phyloP scores from a whole-genome alignment of 139 green algal genomes.

The Yamagishiella unicocca region DNA sequence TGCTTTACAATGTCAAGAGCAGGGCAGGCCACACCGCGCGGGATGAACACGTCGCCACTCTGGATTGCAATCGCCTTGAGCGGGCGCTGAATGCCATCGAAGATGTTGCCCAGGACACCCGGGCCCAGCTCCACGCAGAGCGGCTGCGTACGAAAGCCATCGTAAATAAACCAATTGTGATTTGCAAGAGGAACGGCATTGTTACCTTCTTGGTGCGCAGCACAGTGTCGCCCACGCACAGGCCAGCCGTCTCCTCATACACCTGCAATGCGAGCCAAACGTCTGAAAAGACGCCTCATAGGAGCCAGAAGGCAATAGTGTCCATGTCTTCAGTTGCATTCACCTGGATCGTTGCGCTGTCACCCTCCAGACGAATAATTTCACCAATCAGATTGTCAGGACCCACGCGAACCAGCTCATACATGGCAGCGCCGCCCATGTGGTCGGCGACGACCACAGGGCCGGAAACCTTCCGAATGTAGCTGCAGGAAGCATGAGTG shows the following conservation, averaged over 20 bases:
- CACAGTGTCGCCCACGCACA: conserved; percentile 95
- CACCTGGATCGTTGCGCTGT: conserved; percentile 98
- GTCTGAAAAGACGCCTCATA: neutral
- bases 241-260: conserved; percentile 98
- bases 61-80: conserved; percentile 91
- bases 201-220: conserved; percentile 91
- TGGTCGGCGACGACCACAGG: conserved; percentile 95
- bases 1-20: conserved; percentile 84
- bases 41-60: conserved; percentile 95
- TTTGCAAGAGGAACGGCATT: neutral
- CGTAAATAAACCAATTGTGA: neutral
- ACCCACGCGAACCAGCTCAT: conserved; percentile 98
- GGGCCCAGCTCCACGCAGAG: conserved; percentile 97
- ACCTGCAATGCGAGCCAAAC: conserved; percentile 68
- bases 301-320: no score
- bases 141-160: conserved; percentile 70
- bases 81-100: conserved; percentile 99
- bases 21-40: conserved; percentile 93
- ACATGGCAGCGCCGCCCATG: conserved; percentile 97
- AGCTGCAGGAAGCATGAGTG: conserved; percentile 55
- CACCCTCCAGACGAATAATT: conserved; percentile 98
- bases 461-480: conserved; percentile 95
- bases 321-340: no score
- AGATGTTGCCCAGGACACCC: conserved; percentile 97
- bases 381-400: conserved; percentile 96